These are phyloP conservation scores for Pyrenochaeta sp. DNA, from an alignment of 2,329 filamentous ascomycete species.

Conservation along the genomic window DNA sequence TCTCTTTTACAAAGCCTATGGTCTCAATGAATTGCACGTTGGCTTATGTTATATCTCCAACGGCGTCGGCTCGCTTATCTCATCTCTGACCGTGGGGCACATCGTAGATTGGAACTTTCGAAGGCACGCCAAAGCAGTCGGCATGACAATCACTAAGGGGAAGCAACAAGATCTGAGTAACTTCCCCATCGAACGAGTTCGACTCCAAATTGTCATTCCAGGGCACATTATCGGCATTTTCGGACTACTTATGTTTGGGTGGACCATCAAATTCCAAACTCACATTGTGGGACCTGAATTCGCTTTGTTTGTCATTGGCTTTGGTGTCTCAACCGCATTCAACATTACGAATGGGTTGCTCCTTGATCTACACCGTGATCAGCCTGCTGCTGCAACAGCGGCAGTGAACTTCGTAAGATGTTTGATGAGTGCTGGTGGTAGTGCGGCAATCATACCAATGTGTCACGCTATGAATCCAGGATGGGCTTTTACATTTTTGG, in stretches of 20 bases:
- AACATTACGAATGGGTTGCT: slow-evolving; percentile 57
- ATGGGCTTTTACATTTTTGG: slow-evolving; percentile 57
- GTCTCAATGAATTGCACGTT: slow-evolving; percentile 38
- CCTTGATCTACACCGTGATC: slow-evolving; percentile 52
- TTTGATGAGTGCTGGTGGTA: slow-evolving; percentile 46
- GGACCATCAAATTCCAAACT: slow-evolving; percentile 50
- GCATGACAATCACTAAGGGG: slow-evolving; percentile 68
- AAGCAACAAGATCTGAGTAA: slow-evolving; percentile 62
- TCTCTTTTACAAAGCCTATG: slow-evolving; percentile 38
- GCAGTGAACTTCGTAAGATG: slow-evolving; percentile 50
- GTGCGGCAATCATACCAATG: slow-evolving; percentile 52
- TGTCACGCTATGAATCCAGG: slow-evolving; percentile 54
- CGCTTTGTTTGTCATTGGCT: slow-evolving; percentile 63
- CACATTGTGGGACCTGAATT: slow-evolving; percentile 53
- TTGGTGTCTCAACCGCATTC: slow-evolving; percentile 63
- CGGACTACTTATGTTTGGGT: slow-evolving; percentile 52
- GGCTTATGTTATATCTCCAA: slow-evolving; percentile 44
- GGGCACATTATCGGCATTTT: slow-evolving; percentile 44
- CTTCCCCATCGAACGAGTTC: slow-evolving; percentile 61
- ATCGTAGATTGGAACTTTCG: slow-evolving; percentile 77
- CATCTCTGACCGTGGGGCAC: slow-evolving; percentile 40
- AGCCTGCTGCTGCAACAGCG: slow-evolving; percentile 53
- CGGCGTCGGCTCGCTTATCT: slow-evolving; percentile 36
- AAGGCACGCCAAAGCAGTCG: slow-evolving; percentile 68
- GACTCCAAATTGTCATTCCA: slow-evolving; percentile 52